These are phyloP conservation scores for Aleurites moluccanus DNA, from an alignment of 441 rosid species.

Conservation along the genomic window DNA sequence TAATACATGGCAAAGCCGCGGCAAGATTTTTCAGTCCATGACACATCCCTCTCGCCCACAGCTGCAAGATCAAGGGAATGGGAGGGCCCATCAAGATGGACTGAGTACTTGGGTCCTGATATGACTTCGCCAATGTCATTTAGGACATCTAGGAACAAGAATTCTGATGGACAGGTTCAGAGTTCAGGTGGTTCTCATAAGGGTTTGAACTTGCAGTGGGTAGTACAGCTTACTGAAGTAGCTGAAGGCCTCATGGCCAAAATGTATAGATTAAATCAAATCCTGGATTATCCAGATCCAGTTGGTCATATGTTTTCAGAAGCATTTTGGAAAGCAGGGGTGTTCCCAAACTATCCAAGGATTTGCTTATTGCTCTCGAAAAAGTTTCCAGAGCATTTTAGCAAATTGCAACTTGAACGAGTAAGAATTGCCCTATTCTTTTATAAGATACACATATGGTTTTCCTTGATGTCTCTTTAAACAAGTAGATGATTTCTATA, in stretches of 20 bases:
- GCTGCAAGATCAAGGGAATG: constrained; percentile 73
- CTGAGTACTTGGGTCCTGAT: constrained; percentile 89
- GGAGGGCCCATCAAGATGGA: constrained; percentile 97
- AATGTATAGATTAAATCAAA: constrained; percentile 94
- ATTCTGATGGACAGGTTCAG: constrained; percentile 70
- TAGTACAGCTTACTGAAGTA: constrained; percentile 84
- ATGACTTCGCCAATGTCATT: constrained; percentile 52
- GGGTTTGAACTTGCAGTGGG: constrained; percentile 94
- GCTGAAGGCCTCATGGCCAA: constrained; percentile 98
- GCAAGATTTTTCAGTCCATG: constrained; percentile 59
- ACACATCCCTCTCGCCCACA: constrained; percentile 59
- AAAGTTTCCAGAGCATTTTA: constrained; percentile 95
- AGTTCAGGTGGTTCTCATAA: constrained; percentile 63
- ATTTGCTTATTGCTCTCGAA: constrained; percentile 87
- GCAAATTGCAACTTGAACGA: constrained; percentile 94
- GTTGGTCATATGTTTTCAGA: constrained; percentile 72
- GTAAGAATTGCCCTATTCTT: constrained; percentile 46
- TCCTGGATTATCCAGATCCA: constrained; percentile 91
- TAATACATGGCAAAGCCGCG: constrained; percentile 64
- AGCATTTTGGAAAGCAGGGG: constrained; percentile 93
- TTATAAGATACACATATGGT: not conserved
- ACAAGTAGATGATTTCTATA: constrained; percentile 23
- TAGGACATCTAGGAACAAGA: constrained; percentile 53
- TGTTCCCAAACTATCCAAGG: constrained; percentile 86
- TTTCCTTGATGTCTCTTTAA: constrained; percentile 6